Conservation (phyloP, 2,329 filamentous ascomycete genomes). For the Incumbomyces delicatus region DNA sequence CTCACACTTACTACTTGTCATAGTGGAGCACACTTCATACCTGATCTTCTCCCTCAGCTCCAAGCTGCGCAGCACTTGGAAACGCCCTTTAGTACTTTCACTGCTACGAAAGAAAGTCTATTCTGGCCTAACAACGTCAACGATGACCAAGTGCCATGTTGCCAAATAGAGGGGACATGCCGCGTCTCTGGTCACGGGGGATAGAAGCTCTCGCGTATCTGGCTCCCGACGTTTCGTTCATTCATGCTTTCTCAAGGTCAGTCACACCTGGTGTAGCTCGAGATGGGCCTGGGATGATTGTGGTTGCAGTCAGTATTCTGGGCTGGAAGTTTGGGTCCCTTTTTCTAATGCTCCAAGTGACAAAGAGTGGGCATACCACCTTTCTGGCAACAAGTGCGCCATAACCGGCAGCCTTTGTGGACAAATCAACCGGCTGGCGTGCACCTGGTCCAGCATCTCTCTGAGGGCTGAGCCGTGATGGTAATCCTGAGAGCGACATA, state of each 20-base stretch:
- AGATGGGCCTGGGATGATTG: slow-evolving; percentile 37
- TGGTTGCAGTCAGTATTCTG: slow-evolving; percentile 39
- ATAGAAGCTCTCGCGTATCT: slow-evolving; percentile 12
- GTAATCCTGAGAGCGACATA: too few species aligned
- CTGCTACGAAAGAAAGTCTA: slow-evolving; percentile 41
- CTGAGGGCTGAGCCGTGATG: too few species aligned
- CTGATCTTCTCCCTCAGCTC: slow-evolving; percentile 33
- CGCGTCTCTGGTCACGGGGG: slow-evolving; percentile 29
- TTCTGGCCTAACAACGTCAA: slow-evolving; percentile 37
- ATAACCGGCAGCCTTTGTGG: too few species aligned
- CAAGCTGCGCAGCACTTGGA: slow-evolving; percentile 36
- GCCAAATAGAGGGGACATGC: slow-evolving; percentile 36
- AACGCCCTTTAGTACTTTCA: slow-evolving; percentile 47
- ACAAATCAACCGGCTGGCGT: too few species aligned
- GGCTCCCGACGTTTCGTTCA: slow-evolving; percentile 25
- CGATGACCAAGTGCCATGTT: slow-evolving; percentile 26
- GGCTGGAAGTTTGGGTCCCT: slow-evolving; percentile 26
- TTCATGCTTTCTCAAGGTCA: slow-evolving; percentile 18
- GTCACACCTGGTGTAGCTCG: slow-evolving; percentile 27
- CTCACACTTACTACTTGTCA: slow-evolving; percentile 25
- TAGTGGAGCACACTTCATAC: slow-evolving; percentile 27
- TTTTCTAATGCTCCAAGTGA: slow-evolving; percentile 25
- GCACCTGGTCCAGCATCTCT: too few species aligned
- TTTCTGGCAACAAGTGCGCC: too few species aligned
- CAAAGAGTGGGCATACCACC: too few species aligned